Evolutionary conservation across 2,329 filamentous ascomycete species (phyloP), one percentile per base, ranked within the genome.

Genomic region (Aureobasidium musti): DNA sequence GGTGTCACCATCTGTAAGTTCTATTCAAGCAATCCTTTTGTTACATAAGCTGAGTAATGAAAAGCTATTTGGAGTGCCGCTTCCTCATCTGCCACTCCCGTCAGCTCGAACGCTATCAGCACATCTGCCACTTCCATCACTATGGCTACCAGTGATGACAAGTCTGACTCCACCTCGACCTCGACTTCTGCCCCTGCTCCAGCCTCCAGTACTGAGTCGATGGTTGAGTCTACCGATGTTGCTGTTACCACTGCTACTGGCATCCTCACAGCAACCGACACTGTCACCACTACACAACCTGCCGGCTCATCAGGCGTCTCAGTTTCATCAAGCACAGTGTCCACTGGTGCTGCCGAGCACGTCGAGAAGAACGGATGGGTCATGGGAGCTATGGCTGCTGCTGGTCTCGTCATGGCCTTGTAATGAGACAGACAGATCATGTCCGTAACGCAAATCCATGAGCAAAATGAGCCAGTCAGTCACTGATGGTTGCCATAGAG

Each of bases 1-100:
- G 75, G 74, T 60, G 69, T 74, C 23, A 70, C 70, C 17, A 70
- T 77, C 67, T 68, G 74, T 76, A 70, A 33, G 72, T 60, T 23
- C 2, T 6, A 17, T 19, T 2, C 35, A 28, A 28, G 49, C 69
- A 11, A 23, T 35, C 1, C 0, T 7, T 33, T 4, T 10, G 19
- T 23, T 4, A 1, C 19, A 17, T 2, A 5, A 3, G 23, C 41
- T 33, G n/a, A 60, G n/a, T 23, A 23, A 5, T 14, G 11, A 43
- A 59, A 61, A 61, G 64, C 71, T n/a, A 54, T 50, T 59, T 70
- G 68, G 63, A 66, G 57, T 49, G 56, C 52, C 21, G 68, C 67
- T 54, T 68, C 69, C 45, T 21, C 67, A n/a, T 65, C 35, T 39
- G 35, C 70, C 47, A 66, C 66, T 19, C 13, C 35, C 14, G 35